Evolutionary conservation across 2,329 filamentous ascomycete species (phyloP).

Genomic region (Pseudocercospora musae): DNA sequence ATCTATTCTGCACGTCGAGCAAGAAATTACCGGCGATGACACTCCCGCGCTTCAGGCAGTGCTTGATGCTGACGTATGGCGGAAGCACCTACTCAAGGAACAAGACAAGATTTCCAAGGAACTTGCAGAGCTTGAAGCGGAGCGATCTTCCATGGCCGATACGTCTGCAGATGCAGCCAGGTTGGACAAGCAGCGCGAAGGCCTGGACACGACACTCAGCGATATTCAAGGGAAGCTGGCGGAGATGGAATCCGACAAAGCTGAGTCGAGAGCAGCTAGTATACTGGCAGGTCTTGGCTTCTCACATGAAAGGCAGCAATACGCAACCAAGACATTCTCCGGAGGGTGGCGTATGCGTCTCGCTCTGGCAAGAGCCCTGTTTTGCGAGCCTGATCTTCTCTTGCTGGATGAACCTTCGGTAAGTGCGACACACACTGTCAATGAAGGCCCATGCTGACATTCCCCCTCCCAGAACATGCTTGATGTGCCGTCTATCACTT

Average conservation of each 20-base stretch:
- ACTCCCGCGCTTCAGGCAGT: conserved; percentile 93
- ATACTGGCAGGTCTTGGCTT: conserved; percentile 97
- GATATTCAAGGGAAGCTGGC: conserved; percentile 89
- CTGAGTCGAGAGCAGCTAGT: conserved; percentile 89
- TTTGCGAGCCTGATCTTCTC: conserved; percentile 94
- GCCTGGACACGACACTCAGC: conserved; percentile 82
- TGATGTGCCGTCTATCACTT: conserved; percentile 99
- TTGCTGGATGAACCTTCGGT: conserved; percentile 92
- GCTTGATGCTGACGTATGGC: conserved; percentile 95
- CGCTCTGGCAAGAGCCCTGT: conserved; percentile 87
- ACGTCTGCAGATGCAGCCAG: conserved; percentile 84
- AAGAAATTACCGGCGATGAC: conserved; percentile 96
- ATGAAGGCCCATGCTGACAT: background rate
- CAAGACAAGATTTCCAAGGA: conserved; percentile 80
- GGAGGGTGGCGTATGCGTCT: conserved; percentile 99
- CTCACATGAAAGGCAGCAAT: conserved; percentile 87
- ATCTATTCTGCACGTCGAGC: conserved; percentile 97
- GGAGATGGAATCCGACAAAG: conserved; percentile 99
- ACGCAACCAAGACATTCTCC: conserved; percentile 94
- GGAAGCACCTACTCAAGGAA: conserved; percentile 87
- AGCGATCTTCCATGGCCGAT: conserved; percentile 78
- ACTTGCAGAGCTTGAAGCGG: conserved; percentile 69
- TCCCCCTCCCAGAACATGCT: conserved; percentile 71
- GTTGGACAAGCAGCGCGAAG: conserved; percentile 83
- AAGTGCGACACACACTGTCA: background rate